A percentile compares a stretch with the other conserved stretches of the same genome.
Evolutionary conservation across 306 rosid species (phyloP).

Genomic region (Trifolium dubium): DNA sequence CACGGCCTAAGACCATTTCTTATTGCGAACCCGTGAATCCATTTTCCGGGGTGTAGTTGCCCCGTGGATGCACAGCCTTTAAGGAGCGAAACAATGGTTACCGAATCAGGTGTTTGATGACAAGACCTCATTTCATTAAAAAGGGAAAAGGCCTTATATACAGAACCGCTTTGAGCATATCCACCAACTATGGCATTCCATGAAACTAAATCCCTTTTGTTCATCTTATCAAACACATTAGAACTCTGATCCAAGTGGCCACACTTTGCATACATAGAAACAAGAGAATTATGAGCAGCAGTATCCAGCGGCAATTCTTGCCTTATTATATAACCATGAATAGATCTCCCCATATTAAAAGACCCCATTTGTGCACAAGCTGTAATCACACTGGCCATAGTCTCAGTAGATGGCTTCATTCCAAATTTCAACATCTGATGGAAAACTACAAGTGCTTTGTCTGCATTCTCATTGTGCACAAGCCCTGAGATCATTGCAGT

Average conservation of each 20-base stretch:
- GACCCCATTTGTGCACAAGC: constrained; percentile 72
- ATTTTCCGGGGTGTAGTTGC: constrained; percentile 68
- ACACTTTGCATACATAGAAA: constrained; percentile 80
- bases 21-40: constrained; percentile 61
- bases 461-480: constrained; percentile 60
- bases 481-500: constrained; percentile 90
- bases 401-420: constrained; percentile 62
- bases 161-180: constrained; percentile 68
- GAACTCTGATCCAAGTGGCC: constrained; percentile 60
- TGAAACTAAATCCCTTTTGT: constrained; percentile 68
- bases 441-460: constrained; percentile 59
- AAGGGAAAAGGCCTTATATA: constrained; percentile 55
- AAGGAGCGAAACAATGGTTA: constrained; percentile 72
- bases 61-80: constrained; percentile 81
- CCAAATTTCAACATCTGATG: constrained; percentile 55
- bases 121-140: constrained; percentile 62
- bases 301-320: constrained; percentile 56
- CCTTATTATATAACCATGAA: constrained; percentile 65
- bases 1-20: constrained; percentile 59
- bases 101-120: constrained; percentile 67
- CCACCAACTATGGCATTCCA: constrained; percentile 78
- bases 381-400: constrained; percentile 68
- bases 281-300: constrained; percentile 74
- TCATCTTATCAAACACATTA: constrained; percentile 57
- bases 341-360: constrained; percentile 55